Evolutionary conservation across 108 stramenopile genomes (phyloP).

Genomic region (Nitzschia sp.): DNA sequence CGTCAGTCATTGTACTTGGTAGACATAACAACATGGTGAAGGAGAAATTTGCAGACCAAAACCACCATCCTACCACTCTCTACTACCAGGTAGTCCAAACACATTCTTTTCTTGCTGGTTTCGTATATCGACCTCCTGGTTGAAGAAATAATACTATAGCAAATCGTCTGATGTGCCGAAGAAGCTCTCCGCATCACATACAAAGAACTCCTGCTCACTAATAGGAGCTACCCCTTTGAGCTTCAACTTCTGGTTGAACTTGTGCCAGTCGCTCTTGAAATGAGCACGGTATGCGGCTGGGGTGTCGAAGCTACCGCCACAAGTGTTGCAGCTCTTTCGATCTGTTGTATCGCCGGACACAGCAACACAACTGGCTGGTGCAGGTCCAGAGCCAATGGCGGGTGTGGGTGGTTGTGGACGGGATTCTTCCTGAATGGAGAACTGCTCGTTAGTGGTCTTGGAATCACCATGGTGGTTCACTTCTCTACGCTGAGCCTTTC

Average conservation of each 20-base stretch:
- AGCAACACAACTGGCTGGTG: conserved; percentile 23
- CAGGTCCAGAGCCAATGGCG: neutral
- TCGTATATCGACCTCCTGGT: too few relatives aligned
- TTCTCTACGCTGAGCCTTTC: conserved; percentile 75
- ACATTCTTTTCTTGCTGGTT: too few relatives aligned
- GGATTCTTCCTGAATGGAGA: too few relatives aligned
- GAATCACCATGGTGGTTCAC: conserved; percentile 17
- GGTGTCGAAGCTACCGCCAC: conserved; percentile 74
- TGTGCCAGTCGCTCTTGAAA: conserved; percentile 93
- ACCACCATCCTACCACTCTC: too few relatives aligned
- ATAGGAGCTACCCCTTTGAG: conserved; percentile 69
- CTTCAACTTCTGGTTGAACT: conserved; percentile 94
- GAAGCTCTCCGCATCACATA: conserved; percentile 55
- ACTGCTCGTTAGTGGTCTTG: too few relatives aligned
- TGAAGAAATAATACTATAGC: too few relatives aligned
- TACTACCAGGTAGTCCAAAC: too few relatives aligned
- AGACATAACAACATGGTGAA: too few relatives aligned
- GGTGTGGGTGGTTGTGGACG: neutral
- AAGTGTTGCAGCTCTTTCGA: conserved; percentile 78
- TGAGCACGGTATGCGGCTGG: conserved; percentile 79
- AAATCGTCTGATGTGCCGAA: conserved; percentile 1
- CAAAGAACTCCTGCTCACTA: conserved; percentile 70
- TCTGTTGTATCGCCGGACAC: conserved; percentile 22
- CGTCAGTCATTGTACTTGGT: too few relatives aligned
- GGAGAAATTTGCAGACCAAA: too few relatives aligned